Evolutionary conservation across 179 eudicot species (phyloP).

Genomic region (Carnegiea gigantea): DNA sequence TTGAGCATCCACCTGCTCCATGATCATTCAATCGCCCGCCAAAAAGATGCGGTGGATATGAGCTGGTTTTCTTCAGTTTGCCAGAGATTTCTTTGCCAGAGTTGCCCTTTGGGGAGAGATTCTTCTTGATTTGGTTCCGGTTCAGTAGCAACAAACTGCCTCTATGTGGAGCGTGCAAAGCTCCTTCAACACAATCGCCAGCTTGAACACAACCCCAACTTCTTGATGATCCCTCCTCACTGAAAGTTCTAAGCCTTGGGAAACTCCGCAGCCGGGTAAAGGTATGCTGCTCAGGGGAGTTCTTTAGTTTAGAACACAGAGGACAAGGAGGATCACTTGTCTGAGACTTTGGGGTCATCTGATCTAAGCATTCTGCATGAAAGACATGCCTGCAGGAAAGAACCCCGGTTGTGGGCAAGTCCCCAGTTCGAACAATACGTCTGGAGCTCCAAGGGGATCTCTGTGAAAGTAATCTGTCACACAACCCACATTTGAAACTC

Average conservation of each 20-base stretch:
- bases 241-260: constrained; percentile 50
- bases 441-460: constrained; percentile 95
- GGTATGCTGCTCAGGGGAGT: constrained; percentile 45
- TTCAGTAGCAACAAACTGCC: constrained; percentile 60
- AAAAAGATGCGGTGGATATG: constrained; percentile 46
- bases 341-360: constrained; percentile 68
- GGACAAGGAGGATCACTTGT: constrained; percentile 93
- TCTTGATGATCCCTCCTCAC: constrained; percentile 68
- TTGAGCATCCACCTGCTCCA: constrained; percentile 56
- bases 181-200: constrained; percentile 90
- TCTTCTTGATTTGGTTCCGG: constrained; percentile 54
- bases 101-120: constrained; percentile 51
- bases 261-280: constrained; percentile 51
- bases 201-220: constrained; percentile 83
- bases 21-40: constrained; percentile 51
- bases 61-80: constrained; percentile 53
- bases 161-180: constrained; percentile 57
- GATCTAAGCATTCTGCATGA: constrained; percentile 96
- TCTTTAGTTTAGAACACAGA: constrained; percentile 51
- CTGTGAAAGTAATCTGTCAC: constrained; percentile 87
- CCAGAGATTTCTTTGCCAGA: constrained; percentile 51
- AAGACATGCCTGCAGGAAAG: constrained; percentile 84
- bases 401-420: constrained; percentile 86
- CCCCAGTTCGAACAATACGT: constrained; percentile 73
- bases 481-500: constrained; percentile 60